These are phyloP conservation scores for Lachnellula occidentalis DNA, from an alignment of 2,329 filamentous ascomycete species.

Conservation along the genomic window DNA sequence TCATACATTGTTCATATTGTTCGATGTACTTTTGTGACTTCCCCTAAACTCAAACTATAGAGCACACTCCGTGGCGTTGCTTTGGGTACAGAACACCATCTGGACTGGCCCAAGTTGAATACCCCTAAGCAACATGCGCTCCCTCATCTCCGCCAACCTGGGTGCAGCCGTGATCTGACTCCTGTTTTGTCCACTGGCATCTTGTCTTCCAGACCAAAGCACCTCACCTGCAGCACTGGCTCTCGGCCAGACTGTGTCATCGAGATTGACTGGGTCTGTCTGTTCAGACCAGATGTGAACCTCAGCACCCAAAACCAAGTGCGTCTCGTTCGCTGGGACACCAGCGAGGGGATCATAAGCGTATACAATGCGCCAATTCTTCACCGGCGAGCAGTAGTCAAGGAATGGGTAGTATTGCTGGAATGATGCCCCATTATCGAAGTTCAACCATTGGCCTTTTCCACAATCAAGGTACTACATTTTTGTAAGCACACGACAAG, in stretches of 20 bases:
- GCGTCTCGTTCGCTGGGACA: constrained; percentile 54
- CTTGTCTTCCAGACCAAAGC: constrained; percentile 69
- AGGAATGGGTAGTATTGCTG: constrained; percentile 59
- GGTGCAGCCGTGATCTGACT: constrained; percentile 65
- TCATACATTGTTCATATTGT: neutral
- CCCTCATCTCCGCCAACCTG: constrained; percentile 68
- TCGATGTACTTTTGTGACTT: neutral
- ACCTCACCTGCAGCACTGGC: constrained; percentile 70
- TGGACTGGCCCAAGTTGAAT: constrained; percentile 61
- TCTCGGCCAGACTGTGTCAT: constrained; percentile 73
- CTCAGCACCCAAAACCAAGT: constrained; percentile 75
- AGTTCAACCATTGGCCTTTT: constrained; percentile 73
- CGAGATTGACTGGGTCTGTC: constrained; percentile 71
- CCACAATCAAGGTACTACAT: constrained; percentile 76
- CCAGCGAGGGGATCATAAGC: constrained; percentile 67
- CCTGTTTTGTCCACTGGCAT: constrained; percentile 61
- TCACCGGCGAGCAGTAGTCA: constrained; percentile 76
- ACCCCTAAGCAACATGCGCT: constrained; percentile 65
- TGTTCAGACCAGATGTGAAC: constrained; percentile 76
- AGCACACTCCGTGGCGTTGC: constrained; percentile 44
- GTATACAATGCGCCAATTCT: constrained; percentile 80
- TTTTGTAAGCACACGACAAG: constrained; percentile 13
- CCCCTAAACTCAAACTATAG: constrained; percentile 11
- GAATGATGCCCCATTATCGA: constrained; percentile 50
- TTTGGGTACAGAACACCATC: constrained; percentile 68